Percentiles rank a stretch among this genome's conserved stretches.
Conservation (phyloP, 1,284 basidiomycete species). For the Ustilago loliicola region DNA sequence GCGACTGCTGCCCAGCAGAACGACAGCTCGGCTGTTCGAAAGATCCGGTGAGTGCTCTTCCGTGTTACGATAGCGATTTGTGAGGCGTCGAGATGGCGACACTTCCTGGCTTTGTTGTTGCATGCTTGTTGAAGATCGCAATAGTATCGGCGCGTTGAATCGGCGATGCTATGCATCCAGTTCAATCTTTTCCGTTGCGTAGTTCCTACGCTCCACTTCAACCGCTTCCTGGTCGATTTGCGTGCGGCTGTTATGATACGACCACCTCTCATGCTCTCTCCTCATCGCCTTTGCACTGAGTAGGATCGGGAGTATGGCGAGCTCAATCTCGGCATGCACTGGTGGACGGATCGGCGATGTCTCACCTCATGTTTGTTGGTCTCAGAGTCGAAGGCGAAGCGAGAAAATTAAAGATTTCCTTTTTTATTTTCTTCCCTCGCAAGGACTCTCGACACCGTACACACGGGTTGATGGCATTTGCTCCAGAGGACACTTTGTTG, state of each 20-base stretch:
- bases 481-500: no score
- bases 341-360: neutral
- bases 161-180: neutral
- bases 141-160: neutral
- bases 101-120: neutral
- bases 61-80: neutral
- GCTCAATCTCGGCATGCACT: neutral
- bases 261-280: neutral
- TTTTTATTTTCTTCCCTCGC: neutral
- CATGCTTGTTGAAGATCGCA: neutral
- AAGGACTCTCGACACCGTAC: neutral
- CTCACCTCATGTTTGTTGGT: slow-evolving; percentile 16
- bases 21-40: slow-evolving; percentile 29
- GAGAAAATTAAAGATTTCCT: neutral
- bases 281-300: neutral
- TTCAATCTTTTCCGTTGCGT: neutral
- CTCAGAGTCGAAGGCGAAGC: neutral
- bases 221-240: no score
- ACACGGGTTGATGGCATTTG: neutral
- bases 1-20: slow-evolving; percentile 6
- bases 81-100: slow-evolving; percentile 20
- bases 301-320: neutral
- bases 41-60: slow-evolving; percentile 30
- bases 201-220: no score
- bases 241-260: no score